phyloP scores from a whole-genome alignment of 805 yeast genomes.

The Candida manassasensis region DNA sequence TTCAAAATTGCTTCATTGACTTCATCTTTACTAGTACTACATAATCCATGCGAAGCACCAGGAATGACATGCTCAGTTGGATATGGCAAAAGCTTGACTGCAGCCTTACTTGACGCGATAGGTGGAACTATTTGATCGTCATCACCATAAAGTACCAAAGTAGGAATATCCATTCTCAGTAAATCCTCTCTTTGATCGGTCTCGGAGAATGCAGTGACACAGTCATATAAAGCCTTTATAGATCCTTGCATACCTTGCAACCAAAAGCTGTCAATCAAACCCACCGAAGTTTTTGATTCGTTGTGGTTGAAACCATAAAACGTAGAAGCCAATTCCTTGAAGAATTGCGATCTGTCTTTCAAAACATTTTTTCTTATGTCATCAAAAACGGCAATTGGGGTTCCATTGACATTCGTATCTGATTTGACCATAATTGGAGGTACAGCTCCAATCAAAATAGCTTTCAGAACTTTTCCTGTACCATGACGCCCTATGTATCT shows the following conservation, averaged over 20 bases:
- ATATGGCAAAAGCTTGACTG: conserved; percentile 11
- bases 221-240: conserved; percentile 12
- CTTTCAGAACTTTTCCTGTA: conserved; percentile 10
- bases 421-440: conserved; percentile 15
- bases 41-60: conserved; percentile 14
- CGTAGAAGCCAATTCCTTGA: conserved; percentile 12
- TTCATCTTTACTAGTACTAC: conserved; percentile 12
- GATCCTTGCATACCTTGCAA: conserved; percentile 15
- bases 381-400: conserved; percentile 12
- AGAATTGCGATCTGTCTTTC: conserved; percentile 12
- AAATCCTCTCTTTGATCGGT: conserved; percentile 13
- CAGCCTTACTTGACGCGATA: conserved; percentile 11
- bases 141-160: conserved; percentile 13
- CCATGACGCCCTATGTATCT: conserved; percentile 14
- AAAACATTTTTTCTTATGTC: conserved; percentile 11
- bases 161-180: conserved; percentile 11
- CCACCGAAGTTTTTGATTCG: conserved; percentile 6
- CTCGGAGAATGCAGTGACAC: conserved; percentile 13
- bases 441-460: conserved; percentile 14
- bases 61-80: conserved; percentile 8
- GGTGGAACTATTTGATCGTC: conserved; percentile 14
- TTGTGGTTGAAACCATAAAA: conserved; percentile 13
- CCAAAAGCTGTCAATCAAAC: conserved; percentile 13
- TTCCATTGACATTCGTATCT: conserved; percentile 9
- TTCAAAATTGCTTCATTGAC: conserved; percentile 10